phyloP scores from a whole-genome alignment of 1,284 basidiomycete genomes.

The Naganishia sp. region DNA sequence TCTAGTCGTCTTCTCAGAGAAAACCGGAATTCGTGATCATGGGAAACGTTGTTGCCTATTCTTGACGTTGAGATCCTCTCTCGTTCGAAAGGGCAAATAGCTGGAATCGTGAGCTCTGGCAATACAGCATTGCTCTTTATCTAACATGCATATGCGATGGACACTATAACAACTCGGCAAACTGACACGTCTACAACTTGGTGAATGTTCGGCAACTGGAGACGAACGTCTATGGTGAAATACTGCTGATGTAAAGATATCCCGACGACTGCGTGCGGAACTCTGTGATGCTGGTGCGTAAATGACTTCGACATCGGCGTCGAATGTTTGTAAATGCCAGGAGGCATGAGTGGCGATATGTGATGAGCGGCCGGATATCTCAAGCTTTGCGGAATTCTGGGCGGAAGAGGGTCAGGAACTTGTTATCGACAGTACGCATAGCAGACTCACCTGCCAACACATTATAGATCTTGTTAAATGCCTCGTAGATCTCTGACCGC shows the following conservation, averaged over 20 bases:
- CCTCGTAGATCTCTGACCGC: slow-evolving; percentile 98
- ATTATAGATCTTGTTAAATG: slow-evolving; percentile 98
- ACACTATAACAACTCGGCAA: slow-evolving; percentile 22
- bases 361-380: not conserved
- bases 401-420: not conserved
- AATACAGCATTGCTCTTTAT: not conserved
- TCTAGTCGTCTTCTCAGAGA: no score
- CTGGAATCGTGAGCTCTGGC: no score
- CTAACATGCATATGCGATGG: slow-evolving; percentile 23
- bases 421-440: no score
- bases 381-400: slow-evolving; percentile 25
- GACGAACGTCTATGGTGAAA: slow-evolving; percentile 20
- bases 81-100: no score
- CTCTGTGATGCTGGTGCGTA: slow-evolving; percentile 19
- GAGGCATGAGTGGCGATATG: no score
- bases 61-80: no score
- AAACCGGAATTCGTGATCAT: no score
- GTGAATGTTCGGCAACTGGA: slow-evolving; percentile 9
- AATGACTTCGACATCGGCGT: not conserved
- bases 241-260: slow-evolving; percentile 22
- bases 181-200: slow-evolving; percentile 20
- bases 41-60: no score
- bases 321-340: no score
- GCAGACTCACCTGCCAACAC: slow-evolving; percentile 62
- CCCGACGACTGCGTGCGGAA: not conserved